Conservation (phyloP, 1,139 yeast genomes). For the Sugiyamaella xylanicola region DNA sequence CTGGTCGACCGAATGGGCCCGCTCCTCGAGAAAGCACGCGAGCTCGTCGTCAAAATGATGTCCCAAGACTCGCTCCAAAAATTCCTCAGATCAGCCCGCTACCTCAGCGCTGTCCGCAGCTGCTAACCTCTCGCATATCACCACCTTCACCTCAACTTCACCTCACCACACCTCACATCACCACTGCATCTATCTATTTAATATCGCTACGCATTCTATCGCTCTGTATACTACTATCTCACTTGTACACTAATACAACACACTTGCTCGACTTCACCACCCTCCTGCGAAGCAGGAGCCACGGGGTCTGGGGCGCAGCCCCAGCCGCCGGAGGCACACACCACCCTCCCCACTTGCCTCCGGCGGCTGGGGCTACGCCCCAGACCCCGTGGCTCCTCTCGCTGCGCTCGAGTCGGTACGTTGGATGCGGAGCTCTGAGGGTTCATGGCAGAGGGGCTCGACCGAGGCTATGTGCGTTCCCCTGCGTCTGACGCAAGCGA, state of each 20-base stretch:
- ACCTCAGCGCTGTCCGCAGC: constrained; percentile 25
- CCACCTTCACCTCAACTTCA: too few relatives aligned
- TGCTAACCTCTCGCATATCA: neutral
- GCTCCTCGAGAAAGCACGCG: constrained; percentile 49
- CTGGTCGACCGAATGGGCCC: constrained; percentile 15
- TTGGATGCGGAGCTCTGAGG: neutral
- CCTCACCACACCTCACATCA: neutral
- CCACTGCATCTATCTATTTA: neutral
- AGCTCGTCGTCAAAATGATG: constrained; percentile 61
- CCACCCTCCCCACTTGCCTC: too few relatives aligned
- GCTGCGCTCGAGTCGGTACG: neutral
- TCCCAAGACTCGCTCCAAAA: constrained; percentile 75
- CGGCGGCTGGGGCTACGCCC: neutral
- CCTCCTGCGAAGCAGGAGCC: too few relatives aligned
- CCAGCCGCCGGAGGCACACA: too few relatives aligned
- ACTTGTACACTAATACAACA: neutral
- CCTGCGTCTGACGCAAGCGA: neutral
- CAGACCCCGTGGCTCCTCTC: neutral
- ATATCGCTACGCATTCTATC: neutral
- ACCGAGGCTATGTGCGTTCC: neutral
- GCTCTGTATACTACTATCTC: neutral
- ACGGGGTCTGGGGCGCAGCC: too few relatives aligned
- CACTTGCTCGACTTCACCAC: neutral
- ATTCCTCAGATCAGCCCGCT: constrained; percentile 53
- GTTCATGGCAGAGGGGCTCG: too few relatives aligned